Percentiles rank a stretch among this genome's conserved stretches.
These are phyloP conservation scores for Cladosporium colombiae DNA, from an alignment of 2,329 filamentous ascomycete genomes.

Conservation along the genomic window DNA sequence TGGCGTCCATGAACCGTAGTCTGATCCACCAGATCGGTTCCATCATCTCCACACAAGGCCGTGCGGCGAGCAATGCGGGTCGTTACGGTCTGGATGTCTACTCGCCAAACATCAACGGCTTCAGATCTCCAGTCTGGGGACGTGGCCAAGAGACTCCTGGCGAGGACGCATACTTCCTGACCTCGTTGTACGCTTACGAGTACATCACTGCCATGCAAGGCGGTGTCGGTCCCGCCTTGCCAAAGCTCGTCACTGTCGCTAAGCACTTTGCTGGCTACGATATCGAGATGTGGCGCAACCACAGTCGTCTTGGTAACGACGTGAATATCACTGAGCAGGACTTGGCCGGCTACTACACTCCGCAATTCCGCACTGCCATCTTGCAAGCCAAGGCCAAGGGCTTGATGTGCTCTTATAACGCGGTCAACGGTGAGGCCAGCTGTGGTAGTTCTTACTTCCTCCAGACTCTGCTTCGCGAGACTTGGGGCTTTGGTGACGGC, in stretches of 20 bases:
- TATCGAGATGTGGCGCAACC: conserved; percentile 31
- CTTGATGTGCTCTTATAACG: conserved; percentile 62
- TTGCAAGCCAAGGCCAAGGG: conserved; percentile 44
- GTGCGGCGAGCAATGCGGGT: conserved; percentile 60
- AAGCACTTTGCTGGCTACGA: conserved; percentile 47
- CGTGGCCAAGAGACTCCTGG: conserved; percentile 39
- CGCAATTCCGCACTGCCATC: conserved; percentile 57
- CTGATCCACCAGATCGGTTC: conserved; percentile 57
- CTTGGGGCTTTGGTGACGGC: conserved; percentile 59
- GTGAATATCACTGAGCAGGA: conserved; percentile 60
- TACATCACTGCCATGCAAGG: conserved; percentile 40
- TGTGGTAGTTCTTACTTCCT: conserved; percentile 63
- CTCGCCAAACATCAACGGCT: conserved; percentile 59
- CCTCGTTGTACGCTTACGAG: conserved; percentile 29
- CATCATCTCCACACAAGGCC: conserved; percentile 58
- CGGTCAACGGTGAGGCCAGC: conserved; percentile 60
- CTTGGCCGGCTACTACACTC: conserved; percentile 63
- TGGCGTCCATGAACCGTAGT: conserved; percentile 62
- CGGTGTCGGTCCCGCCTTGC: conserved; percentile 34
- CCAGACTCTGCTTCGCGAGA: conserved; percentile 60
- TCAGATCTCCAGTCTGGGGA: conserved; percentile 26
- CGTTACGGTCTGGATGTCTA: conserved; percentile 55
- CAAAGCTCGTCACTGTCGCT: conserved; percentile 45
- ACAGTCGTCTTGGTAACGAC: conserved; percentile 51
- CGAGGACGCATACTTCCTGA: conserved; percentile 38